Evolutionary conservation across 1,284 basidiomycete genomes (phyloP), one percentile per base, ranked within the genome.

Genomic region (Rhodotorula glutinis): DNA sequence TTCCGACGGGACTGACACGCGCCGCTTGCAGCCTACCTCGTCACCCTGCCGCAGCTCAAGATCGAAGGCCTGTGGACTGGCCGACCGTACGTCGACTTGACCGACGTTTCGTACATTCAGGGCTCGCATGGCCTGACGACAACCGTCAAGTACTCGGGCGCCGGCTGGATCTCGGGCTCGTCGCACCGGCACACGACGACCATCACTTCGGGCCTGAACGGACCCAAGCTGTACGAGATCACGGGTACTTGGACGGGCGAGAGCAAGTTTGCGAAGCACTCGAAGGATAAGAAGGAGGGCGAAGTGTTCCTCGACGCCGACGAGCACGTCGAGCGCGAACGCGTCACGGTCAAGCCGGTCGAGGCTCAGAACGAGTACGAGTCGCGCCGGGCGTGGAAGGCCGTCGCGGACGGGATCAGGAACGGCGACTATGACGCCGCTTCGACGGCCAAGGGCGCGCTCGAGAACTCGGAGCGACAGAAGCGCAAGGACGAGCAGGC

Each of bases 401-500:
- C 84, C 17, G 94, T 97, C 33, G 88, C 94, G 33, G 88, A 90
- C 77, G 95, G 95, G 29, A 98, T 98, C 72, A 82, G 89, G 60
- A 87, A 87, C 59, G 70, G 91, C 29, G 90, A 98, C 78, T 98
- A 92, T 77, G 95, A 98, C 59, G 80, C 83, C n/a, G 95, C 96
- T 4, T 89, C 88, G 74, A 83, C 80, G 76, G 94, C 94, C 79
- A 98, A 98, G 87, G 85, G 84, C 51, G 84, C 86, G 79, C 94
- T 98, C 69, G 95, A 98, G 90, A 96, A 96, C 74, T 90, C 94
- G 56, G 92, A 97, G 81, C 83, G 95, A 66, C 90, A 94, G 79
- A 84, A 86, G 79, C 83, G 95, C 74, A 88, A 87, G 78, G 91
- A 94, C 74, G 95, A 98, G 80, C 77, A 78, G 16, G 87, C 88